Evolutionary conservation across 371 early-diverging fungal genomes (phyloP), one percentile per base, ranked within the genome.

Genomic region (Rhizopus arrhizus): DNA sequence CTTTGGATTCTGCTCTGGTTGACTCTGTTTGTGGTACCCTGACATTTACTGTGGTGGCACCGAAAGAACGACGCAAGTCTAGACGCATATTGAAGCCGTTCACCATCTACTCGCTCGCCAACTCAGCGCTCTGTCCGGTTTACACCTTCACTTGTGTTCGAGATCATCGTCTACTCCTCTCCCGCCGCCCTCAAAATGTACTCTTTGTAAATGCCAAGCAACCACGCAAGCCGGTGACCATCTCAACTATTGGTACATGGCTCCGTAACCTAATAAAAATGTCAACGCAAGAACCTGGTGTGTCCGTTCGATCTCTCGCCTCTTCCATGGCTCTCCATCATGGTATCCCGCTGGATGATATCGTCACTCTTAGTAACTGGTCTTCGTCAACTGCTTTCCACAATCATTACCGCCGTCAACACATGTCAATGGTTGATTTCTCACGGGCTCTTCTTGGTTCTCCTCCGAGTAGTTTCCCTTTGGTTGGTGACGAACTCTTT

Each of bases 231-330:
- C 55, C 50, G 4, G 53, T 53, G 3, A 12, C 40, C 29, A 42
- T 8, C 5, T 34, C 55, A 3, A 12, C 31, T 31, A 6, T 13
- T 22, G 13, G 50, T 42, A 12, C 46, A 1, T 45, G 46, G 4
- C 46, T 45, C 8, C 13, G 46, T 2, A 31, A 16, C 31, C n/a
- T 29, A 35, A 32, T 40, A 59, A 5, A 36, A 51, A 0, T 8
- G 32, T 3, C 9, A 32, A 45, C 52, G 7, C 10, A 35, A 41
- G 13, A 36, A 59, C 32, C 35, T 52, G 33, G 29, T 13, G 45
- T 46, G 43, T 65, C 4, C 15, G 38, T 59, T 41, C 59, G 52
- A 5, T 59, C 52, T 0, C 28, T 59, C 8, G 59, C 42, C 28
- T 52, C 52, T 5, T 38, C 50, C n/a, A 34, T 51, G 9, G 59